Conservation (phyloP, 2,329 filamentous ascomycete genomes). For the Chrysoporthe austroafricana region DNA sequence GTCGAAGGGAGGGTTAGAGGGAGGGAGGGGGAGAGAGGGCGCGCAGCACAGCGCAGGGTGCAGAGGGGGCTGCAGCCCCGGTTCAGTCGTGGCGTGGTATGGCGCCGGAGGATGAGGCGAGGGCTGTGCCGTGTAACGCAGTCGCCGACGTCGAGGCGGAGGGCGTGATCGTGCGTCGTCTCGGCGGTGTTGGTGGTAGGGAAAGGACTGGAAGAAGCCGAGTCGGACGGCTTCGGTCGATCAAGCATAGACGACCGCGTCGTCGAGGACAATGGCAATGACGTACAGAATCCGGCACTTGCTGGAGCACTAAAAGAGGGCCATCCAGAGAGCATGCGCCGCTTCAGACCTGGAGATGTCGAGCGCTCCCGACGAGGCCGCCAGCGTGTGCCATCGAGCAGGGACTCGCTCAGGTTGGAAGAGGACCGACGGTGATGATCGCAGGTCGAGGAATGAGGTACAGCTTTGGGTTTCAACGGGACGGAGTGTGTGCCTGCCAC, state of each 20-base stretch:
- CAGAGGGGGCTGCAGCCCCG: conserved; percentile 6
- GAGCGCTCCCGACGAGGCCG: conserved; percentile 4
- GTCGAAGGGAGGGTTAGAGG: neutral
- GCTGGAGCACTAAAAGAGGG: neutral
- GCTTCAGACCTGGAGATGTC: conserved; percentile 7
- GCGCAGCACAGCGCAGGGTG: neutral
- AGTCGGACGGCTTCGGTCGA: neutral
- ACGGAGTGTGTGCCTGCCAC: neutral
- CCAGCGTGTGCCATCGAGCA: neutral
- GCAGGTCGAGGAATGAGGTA: neutral
- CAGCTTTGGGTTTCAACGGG: neutral
- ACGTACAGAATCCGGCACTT: conserved; percentile 7
- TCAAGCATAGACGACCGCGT: neutral
- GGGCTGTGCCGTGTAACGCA: neutral
- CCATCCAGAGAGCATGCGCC: neutral
- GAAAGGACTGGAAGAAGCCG: neutral
- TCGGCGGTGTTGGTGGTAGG: neutral
- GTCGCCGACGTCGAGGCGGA: neutral
- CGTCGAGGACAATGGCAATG: neutral
- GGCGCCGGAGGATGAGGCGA: neutral
- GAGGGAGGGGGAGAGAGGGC: too few relatives aligned
- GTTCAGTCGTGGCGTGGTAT: conserved; percentile 2
- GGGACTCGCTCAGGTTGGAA: neutral
- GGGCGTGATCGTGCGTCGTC: neutral
- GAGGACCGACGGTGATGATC: neutral